Evolutionary conservation across 2,329 filamentous ascomycete species (phyloP), one percentile per base, ranked within the genome.

Genomic region (Arachnomyces sp.): DNA sequence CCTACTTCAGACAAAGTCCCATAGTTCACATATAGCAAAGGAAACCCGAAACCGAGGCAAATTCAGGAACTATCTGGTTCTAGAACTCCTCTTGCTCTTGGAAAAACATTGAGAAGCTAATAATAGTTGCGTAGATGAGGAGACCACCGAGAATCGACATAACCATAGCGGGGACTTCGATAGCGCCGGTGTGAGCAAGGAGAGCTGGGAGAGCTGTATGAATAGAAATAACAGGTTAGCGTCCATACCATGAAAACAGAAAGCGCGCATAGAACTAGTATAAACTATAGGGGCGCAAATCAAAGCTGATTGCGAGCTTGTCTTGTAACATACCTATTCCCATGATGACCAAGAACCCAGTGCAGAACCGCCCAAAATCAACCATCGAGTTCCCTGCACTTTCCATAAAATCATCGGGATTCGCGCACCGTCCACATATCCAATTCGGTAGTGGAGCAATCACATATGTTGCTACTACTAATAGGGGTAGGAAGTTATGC

Each of bases 51-150:
- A n/a, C n/a, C n/a, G n/a, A n/a, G n/a, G n/a, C n/a, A n/a, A n/a
- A 25, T 25, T 25, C 21, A 25, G 5, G 9, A 25, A 25, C 21
- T 25, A 25, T 9, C 21, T 9, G 21, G 9, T 9, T 55, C 69
- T 68, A 96, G 64, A 96, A 98, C 55, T 96, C 92, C 60, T 94
- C 85, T 62, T 96, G 88, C 66, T 96, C 89, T 62, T 90, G 84
- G 74, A 98, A 98, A 71, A 96, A 98, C 80, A 95, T 85, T 51
- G 85, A 83, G 66, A 98, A 98, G 69, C 85, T 92, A 67, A 98
- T 93, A 61, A 98, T 95, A 36, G 92, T 98, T 42, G 87, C 86
- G 67, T 98, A 98, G 62, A 98, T 98, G 60, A 98, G 70, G 44
- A 95, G 71, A 38, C 92, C 92, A 18, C 92, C 92, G 38, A 90